A percentile compares a stretch with the other conserved stretches of the same genome.
These are phyloP conservation scores for Fomitopsis palustris DNA, from an alignment of 1,284 basidiomycete species.

Conservation along the genomic window DNA sequence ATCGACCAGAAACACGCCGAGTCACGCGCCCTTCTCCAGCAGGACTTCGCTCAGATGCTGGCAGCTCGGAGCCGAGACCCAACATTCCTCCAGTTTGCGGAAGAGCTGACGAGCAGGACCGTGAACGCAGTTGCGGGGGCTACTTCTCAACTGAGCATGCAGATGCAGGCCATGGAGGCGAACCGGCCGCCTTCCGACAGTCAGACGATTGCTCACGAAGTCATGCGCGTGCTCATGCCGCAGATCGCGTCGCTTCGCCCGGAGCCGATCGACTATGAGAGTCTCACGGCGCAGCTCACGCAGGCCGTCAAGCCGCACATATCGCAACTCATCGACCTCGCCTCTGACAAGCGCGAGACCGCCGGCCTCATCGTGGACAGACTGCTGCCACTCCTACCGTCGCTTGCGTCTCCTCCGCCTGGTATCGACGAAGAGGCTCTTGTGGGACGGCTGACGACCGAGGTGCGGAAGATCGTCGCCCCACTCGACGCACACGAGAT, in stretches of 20 bases:
- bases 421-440: constrained; percentile 53
- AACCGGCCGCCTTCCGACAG: constrained; percentile 43
- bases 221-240: constrained; percentile 60
- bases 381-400: constrained; percentile 63
- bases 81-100: constrained; percentile 37
- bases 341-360: constrained; percentile 82
- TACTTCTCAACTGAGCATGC: constrained; percentile 56
- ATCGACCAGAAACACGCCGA: constrained; percentile 67
- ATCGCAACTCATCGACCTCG: constrained; percentile 79
- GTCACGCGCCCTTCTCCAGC: constrained; percentile 50
- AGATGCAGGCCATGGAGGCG: constrained; percentile 50
- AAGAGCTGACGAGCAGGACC: constrained; percentile 53
- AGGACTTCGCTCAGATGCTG: constrained; percentile 49
- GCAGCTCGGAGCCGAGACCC: constrained; percentile 22
- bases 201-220: constrained; percentile 52
- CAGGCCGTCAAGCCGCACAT: constrained; percentile 87
- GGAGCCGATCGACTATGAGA: constrained; percentile 73
- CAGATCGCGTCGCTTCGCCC: constrained; percentile 53
- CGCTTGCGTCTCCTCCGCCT: constrained; percentile 35
- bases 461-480: constrained; percentile 65
- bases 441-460: constrained; percentile 54
- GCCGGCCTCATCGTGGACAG: constrained; percentile 73
- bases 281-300: constrained; percentile 65
- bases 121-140: constrained; percentile 55
- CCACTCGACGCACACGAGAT: constrained; percentile 79